Percentiles rank a stretch among this genome's conserved stretches.
phyloP scores from a whole-genome alignment of 2,329 filamentous ascomycete genomes.

The Ascochyta rabiei region DNA sequence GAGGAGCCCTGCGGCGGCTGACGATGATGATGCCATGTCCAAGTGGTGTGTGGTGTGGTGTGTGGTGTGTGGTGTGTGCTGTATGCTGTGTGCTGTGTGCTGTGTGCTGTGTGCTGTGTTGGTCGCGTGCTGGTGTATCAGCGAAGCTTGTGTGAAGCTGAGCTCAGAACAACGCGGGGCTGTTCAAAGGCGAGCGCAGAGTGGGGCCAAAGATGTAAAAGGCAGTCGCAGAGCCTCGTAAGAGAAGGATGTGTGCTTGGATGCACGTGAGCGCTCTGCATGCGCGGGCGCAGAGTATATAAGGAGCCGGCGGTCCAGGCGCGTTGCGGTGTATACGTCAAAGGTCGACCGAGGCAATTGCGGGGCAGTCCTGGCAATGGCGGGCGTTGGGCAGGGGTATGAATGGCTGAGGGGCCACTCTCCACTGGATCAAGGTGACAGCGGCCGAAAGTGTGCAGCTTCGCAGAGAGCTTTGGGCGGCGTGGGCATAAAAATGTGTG shows the following conservation, averaged over 20 bases:
- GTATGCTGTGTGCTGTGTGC: neutral
- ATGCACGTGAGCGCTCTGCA: constrained; percentile 6
- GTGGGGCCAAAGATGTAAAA: constrained; percentile 1
- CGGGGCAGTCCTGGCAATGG: constrained; percentile 24
- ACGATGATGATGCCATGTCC: constrained; percentile 45
- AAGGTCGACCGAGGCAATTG: constrained; percentile 18
- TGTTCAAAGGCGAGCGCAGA: constrained; percentile 2
- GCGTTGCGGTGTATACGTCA: constrained; percentile 22
- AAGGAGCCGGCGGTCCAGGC: constrained; percentile 17
- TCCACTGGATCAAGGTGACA: constrained; percentile 4
- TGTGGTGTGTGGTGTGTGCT: too few relatives aligned
- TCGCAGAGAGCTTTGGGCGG: constrained; percentile 15
- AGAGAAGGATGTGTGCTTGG: neutral
- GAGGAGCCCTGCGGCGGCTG: constrained; percentile 74
- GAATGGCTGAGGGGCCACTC: neutral
- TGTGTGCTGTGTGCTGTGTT: constrained; percentile 2
- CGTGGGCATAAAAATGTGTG: constrained; percentile 20
- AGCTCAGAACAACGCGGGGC: constrained; percentile 7
- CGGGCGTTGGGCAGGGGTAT: constrained; percentile 12
- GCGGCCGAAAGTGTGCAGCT: constrained; percentile 23
- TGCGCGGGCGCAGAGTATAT: neutral
- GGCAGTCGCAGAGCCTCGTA: neutral
- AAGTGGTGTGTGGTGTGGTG: neutral
- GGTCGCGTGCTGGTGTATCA: constrained; percentile 16
- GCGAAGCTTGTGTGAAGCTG: constrained; percentile 10